phyloP scores from a whole-genome alignment of 805 yeast genomes.

The Pichia cephalocereana region DNA sequence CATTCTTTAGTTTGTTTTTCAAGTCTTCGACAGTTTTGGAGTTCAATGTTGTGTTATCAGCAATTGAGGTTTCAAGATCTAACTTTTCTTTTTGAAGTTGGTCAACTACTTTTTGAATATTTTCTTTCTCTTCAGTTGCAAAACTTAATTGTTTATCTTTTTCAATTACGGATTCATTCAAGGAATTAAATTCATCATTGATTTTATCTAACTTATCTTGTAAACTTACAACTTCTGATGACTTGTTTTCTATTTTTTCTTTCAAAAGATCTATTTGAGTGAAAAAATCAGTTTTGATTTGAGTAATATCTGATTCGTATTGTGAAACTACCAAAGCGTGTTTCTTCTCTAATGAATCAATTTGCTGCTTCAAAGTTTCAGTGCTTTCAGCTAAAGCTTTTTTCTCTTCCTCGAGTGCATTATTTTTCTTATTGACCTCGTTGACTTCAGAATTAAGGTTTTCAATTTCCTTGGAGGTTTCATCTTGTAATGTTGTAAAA shows the following conservation, averaged over 20 bases:
- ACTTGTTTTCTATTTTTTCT: background rate
- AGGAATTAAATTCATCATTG: background rate
- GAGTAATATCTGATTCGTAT: slow-evolving; percentile 1
- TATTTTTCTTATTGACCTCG: slow-evolving; percentile 15
- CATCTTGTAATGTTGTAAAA: slow-evolving; percentile 14
- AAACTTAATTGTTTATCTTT: background rate
- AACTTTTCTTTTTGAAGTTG: background rate
- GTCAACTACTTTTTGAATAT: background rate
- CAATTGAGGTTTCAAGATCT: too few species aligned
- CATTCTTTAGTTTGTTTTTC: background rate
- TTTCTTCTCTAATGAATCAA: background rate
- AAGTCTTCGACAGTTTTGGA: background rate
- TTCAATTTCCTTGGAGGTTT: slow-evolving; percentile 14
- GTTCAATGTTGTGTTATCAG: too few species aligned
- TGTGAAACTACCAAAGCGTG: background rate
- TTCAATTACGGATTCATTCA: background rate
- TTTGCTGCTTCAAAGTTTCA: slow-evolving; percentile 3
- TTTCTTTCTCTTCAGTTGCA: background rate
- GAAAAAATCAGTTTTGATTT: background rate
- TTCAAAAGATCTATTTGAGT: background rate
- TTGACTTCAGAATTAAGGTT: slow-evolving; percentile 28
- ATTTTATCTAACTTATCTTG: background rate
- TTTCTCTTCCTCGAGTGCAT: slow-evolving; percentile 6
- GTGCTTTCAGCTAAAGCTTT: slow-evolving; percentile 3
- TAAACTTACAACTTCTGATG: slow-evolving; percentile 8